A percentile compares a stretch with the other conserved stretches of the same genome.
These are phyloP conservation scores for Aspergillus novofumigatus DNA, from an alignment of 2,329 filamentous ascomycete genomes.

Conservation along the genomic window DNA sequence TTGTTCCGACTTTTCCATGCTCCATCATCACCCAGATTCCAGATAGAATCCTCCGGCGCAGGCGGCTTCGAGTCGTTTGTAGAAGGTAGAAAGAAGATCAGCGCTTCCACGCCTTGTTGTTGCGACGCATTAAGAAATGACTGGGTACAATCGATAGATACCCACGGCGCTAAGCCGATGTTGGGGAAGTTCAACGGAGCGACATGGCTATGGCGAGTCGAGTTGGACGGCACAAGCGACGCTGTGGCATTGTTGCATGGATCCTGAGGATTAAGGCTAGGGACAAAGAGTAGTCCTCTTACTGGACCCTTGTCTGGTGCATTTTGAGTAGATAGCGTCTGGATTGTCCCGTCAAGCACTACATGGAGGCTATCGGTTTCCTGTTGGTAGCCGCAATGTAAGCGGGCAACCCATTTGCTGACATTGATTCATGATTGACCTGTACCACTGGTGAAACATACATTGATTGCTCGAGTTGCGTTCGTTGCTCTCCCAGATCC, in stretches of 20 bases:
- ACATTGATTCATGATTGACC: not conserved
- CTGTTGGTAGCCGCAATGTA: constrained; percentile 11
- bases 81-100: constrained; percentile 53
- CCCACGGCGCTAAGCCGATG: constrained; percentile 84
- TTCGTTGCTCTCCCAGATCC: constrained; percentile 30
- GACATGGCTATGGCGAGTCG: constrained; percentile 67
- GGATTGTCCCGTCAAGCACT: constrained; percentile 55
- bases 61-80: constrained; percentile 58
- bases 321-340: constrained; percentile 69
- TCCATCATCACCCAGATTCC: constrained; percentile 66
- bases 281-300: constrained; percentile 80
- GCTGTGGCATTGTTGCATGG: constrained; percentile 61
- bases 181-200: constrained; percentile 63
- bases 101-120: constrained; percentile 58
- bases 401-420: not conserved
- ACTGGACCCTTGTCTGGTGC: constrained; percentile 59
- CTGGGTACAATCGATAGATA: constrained; percentile 66
- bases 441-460: constrained; percentile 20
- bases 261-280: constrained; percentile 57
- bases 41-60: constrained; percentile 57
- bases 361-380: constrained; percentile 33
- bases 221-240: constrained; percentile 68
- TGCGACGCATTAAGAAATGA: constrained; percentile 64
- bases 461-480: constrained; percentile 31
- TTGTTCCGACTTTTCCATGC: constrained; percentile 68